A percentile compares a stretch with the other conserved stretches of the same genome.
Conservation (phyloP, 2,329 filamentous ascomycete species). For the Talaromyces amestolkiae region DNA sequence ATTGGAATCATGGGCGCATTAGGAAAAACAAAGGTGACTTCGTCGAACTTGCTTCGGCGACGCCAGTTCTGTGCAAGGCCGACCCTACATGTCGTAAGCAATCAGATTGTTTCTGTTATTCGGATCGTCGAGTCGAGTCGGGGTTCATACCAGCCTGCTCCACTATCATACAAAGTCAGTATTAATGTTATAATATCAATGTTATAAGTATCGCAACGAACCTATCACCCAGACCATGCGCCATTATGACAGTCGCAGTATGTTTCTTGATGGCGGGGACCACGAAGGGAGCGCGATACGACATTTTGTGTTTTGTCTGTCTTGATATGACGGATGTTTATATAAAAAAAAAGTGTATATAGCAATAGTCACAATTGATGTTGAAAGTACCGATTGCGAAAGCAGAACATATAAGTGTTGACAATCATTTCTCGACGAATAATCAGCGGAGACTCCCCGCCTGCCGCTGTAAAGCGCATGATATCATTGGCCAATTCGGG, state of each 20-base stretch:
- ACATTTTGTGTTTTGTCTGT: conserved; percentile 34
- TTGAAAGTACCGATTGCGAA: too few species aligned
- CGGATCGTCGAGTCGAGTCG: not conserved
- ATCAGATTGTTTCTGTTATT: not conserved
- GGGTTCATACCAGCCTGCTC: conserved; percentile 46
- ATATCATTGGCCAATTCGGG: conserved; percentile 12
- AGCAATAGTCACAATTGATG: too few species aligned
- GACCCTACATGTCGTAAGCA: conserved; percentile 48
- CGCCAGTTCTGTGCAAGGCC: conserved; percentile 85
- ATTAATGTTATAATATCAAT: not conserved
- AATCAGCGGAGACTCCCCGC: not conserved
- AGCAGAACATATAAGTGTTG: too few species aligned
- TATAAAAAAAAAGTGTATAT: too few species aligned
- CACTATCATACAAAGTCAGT: conserved; percentile 36
- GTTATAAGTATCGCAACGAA: conserved; percentile 31
- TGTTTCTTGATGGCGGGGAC: conserved; percentile 78
- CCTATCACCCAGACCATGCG: conserved; percentile 91
- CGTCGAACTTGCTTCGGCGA: conserved; percentile 72
- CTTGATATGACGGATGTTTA: too few species aligned
- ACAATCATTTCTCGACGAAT: not conserved
- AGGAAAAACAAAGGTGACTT: conserved; percentile 92
- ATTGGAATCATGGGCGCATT: conserved; percentile 85
- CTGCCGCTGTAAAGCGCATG: not conserved
- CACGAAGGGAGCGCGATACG: conserved; percentile 58
- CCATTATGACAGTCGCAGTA: conserved; percentile 91